These are phyloP conservation scores for Mimosa bimucronata DNA, from an alignment of 306 rosid species.

Conservation along the genomic window DNA sequence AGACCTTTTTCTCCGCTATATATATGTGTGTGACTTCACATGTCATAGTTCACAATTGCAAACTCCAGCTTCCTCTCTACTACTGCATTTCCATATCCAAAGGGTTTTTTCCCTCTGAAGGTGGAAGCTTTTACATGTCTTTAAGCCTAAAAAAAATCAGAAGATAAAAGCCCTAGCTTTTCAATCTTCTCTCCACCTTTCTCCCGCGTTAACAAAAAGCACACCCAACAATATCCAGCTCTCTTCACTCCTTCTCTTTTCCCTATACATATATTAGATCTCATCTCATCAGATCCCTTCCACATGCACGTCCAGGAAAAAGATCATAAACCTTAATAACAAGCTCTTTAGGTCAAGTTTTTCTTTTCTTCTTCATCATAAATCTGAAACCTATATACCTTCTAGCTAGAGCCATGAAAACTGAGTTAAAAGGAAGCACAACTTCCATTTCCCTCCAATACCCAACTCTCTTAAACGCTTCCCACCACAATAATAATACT, in stretches of 20 bases:
- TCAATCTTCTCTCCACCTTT: slow-evolving; percentile 41
- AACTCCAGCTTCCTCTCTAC: slow-evolving; percentile 1
- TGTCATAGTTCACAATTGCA: slow-evolving; percentile 19
- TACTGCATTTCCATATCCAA: slow-evolving; percentile 18
- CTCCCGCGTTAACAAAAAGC: slow-evolving; percentile 8
- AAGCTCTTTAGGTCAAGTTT: background rate
- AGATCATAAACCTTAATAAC: background rate
- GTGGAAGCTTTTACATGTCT: background rate
- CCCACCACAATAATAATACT: slow-evolving; percentile 18
- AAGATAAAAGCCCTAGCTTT: slow-evolving; percentile 41
- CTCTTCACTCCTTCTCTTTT: slow-evolving; percentile 27
- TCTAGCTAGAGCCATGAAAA: slow-evolving; percentile 58
- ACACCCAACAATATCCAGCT: background rate
- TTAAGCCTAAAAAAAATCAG: background rate
- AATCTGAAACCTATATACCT: background rate
- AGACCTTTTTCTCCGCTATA: slow-evolving; percentile 39
- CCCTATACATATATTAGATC: background rate
- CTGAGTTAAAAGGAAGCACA: slow-evolving; percentile 58
- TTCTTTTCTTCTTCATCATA: background rate
- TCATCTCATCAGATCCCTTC: background rate
- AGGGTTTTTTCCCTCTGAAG: background rate
- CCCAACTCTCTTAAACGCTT: slow-evolving; percentile 53
- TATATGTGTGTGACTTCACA: slow-evolving; percentile 47
- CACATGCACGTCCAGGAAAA: slow-evolving; percentile 47
- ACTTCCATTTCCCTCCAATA: slow-evolving; percentile 66